Base-by-base conservation (phyloP, 441 rosid species). In the Gossypium trilobum region DNA sequence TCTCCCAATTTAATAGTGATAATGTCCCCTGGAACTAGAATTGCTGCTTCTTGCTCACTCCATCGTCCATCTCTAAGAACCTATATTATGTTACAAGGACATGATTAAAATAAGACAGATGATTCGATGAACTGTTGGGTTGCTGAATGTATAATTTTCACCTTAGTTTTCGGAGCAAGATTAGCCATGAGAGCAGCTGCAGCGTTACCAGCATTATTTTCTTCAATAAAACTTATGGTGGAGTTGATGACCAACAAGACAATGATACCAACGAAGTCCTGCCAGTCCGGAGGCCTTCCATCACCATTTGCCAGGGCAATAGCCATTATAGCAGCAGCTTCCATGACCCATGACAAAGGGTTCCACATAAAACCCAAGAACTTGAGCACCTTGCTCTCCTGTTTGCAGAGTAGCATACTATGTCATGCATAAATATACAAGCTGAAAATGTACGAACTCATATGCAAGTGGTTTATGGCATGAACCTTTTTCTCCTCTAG, bases 301-400 rank as follows among this genome's bases (percentile, higher is more conserved):
- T 11, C 81, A 25, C 97, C 97, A 74, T 92, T 91, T 13, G 93
- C 95, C 84, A 92, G 48, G 52, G 75, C 88, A 14, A 92, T 91
- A 67, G 98, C 95, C 97, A 92, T 84, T 33, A 92, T 2, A 10
- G 98, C 97, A 55, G 98, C 98, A 67, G 89, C 92, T 74, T 92
- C 98, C 98, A 92, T 91, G 81, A 92, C 98, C 98, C 98, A 92
- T 9, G 98, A 92, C 78, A 92, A 73, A 4, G 98, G 98, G 71
- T 92, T 92, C 98, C 98, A 92, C 98, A 92, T 92, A 75, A 92
- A 92, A 9, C 97, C 96, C 82, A 92, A 74, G 74, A 92, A 92
- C 83, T 92, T 93, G 70, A 89, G 82, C 61, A 91, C 0, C 79
- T 91, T 93, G 89, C 92, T 91, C 74, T 86, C 87, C 97, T 92